Base-by-base conservation (phyloP, 2,329 filamentous ascomycete species). In the Aspergillus tamarii region DNA sequence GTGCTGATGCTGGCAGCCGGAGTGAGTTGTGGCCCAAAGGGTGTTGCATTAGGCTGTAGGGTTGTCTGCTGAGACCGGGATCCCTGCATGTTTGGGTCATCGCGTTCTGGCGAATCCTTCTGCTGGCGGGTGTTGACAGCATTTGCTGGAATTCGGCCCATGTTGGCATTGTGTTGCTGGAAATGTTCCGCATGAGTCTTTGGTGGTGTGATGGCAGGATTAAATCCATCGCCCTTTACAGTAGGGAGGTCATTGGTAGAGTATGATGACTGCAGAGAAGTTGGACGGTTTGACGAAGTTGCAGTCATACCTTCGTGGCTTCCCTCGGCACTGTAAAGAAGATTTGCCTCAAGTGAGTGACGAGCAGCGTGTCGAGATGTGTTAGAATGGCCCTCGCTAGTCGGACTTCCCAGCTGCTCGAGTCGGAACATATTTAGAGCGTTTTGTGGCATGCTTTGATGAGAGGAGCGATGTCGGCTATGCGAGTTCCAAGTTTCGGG, bases 201-300 rank as follows among this genome's bases (percentile, higher is more conserved):
- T 59, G 81, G 79, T 12, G 81, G 72, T 14, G 78, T 81, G 34
- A 78, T 74, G 4, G 75, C 72, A 26, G 73, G 73, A 55, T 84
- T 80, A 57, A 83, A 78, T 60, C 86, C 85, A 60, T 86, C 83
- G 69, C 84, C 90, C 85, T 95, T 96, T 73, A 93, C 83, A 9
- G 93, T 96, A 5, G 93, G 91, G 23, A 97, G 85, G 73, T 98
- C 94, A 77, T 91, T 95, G 60, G 92, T 89, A 11, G 95, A 97
- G 81, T 92, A 97, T 0, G 94, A 97, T 52, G 91, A 89, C 78
- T 94, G 91, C 63, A 97, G 63, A 11, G 78, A 76, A 5, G 70
- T 71, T 21, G 80, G 80, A 26, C 81, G 78, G 68, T 68, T 85
- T 30, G 73, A 68, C n/a, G 70, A 56, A 50, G 69, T 67, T 19